Conservation (phyloP, 1,284 basidiomycete genomes). For the Sutorius eximius region DNA sequence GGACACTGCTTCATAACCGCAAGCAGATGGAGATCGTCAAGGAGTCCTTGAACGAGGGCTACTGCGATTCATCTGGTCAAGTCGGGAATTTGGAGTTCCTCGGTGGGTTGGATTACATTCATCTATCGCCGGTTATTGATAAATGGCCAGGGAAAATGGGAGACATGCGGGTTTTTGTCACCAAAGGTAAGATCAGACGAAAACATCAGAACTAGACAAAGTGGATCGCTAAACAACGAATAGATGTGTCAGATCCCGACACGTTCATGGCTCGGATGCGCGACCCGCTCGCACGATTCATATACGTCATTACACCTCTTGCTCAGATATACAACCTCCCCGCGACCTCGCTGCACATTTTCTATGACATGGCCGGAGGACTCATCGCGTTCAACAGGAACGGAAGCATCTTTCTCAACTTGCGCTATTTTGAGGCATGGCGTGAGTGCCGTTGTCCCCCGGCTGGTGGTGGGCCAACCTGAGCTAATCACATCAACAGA, state of each 20-base stretch:
- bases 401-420: slow-evolving; percentile 88
- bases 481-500: slow-evolving; percentile 44
- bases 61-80: slow-evolving; percentile 78
- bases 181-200: slow-evolving; percentile 51
- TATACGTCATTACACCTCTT: slow-evolving; percentile 58
- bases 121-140: not conserved
- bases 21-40: slow-evolving; percentile 71
- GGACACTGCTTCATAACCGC: slow-evolving; percentile 60
- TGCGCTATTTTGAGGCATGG: slow-evolving; percentile 87
- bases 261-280: slow-evolving; percentile 52
- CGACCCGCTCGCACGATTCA: slow-evolving; percentile 67
- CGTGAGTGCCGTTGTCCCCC: slow-evolving; percentile 51
- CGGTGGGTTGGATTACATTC: slow-evolving; percentile 42
- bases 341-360: slow-evolving; percentile 77
- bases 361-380: slow-evolving; percentile 80
- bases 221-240: not conserved
- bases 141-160: slow-evolving; percentile 55
- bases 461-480: not conserved
- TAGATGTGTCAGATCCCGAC: slow-evolving; percentile 55
- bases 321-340: slow-evolving; percentile 64
- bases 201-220: not conserved
- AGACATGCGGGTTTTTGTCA: slow-evolving; percentile 65
- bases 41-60: slow-evolving; percentile 75
- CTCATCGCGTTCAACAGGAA: slow-evolving; percentile 93
- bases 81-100: slow-evolving; percentile 61